Conservation (phyloP, 257 asterid genomes). For the Solanum peruvianum region DNA sequence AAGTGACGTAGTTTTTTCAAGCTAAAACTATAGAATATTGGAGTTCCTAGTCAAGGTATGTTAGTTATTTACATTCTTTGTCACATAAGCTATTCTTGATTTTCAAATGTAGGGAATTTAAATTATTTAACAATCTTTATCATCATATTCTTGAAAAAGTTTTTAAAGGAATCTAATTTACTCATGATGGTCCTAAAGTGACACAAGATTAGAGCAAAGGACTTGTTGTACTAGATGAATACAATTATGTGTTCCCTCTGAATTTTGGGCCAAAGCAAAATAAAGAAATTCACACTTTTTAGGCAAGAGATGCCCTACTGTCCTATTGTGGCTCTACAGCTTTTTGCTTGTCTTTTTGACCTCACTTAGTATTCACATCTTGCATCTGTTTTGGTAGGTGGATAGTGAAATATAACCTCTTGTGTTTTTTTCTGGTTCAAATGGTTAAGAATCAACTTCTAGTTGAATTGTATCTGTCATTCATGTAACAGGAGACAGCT, state of each 20-base stretch:
- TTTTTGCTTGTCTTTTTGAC: not conserved
- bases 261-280: not conserved
- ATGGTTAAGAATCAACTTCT: not conserved
- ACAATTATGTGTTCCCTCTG: not conserved
- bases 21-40: not conserved
- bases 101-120: not conserved
- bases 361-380: not conserved
- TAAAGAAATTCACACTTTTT: not conserved
- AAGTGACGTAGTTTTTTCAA: not conserved
- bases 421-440: not conserved
- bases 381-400: not conserved
- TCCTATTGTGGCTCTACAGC: not conserved
- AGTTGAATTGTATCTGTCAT: not conserved
- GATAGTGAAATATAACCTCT: not conserved
- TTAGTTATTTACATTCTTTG: not conserved
- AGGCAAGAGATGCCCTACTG: not conserved
- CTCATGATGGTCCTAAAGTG: not conserved
- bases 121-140: not conserved
- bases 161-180: not conserved
- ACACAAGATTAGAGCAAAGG: not conserved
- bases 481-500: not conserved
- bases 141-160: not conserved
- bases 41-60: not conserved
- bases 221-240: not conserved
- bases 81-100: not conserved